phyloP scores from a whole-genome alignment of 192 early-diverging fungal species.

The Spizellomyces sp. region DNA sequence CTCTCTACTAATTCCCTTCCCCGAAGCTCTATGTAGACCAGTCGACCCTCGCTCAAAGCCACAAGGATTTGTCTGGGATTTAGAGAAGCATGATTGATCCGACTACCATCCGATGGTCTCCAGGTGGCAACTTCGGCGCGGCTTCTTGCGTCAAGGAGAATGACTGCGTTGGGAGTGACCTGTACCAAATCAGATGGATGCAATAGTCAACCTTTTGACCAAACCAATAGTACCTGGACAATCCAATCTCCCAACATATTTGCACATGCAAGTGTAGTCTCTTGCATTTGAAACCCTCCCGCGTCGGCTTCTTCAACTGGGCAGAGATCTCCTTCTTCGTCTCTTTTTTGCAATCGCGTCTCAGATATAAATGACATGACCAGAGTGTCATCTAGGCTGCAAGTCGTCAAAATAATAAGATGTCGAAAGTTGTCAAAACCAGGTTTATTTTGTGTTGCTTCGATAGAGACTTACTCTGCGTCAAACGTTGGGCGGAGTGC shows the following conservation, averaged over 20 bases:
- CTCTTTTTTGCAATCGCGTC: conserved; percentile 58
- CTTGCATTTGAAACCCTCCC: conserved; percentile 12
- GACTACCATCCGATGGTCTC: conserved; percentile 42
- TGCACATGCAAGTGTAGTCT: conserved; percentile 25
- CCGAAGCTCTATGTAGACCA: conserved; percentile 64
- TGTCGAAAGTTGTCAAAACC: too few species aligned
- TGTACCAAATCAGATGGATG: neutral
- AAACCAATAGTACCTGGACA: conserved; percentile 56
- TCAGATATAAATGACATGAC: conserved; percentile 67
- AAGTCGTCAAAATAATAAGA: neutral
- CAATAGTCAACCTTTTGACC: neutral
- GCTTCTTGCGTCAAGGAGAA: conserved; percentile 30
- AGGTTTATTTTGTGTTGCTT: neutral
- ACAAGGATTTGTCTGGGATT: conserved; percentile 58
- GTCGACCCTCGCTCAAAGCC: conserved; percentile 51
- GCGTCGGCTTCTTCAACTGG: conserved; percentile 37
- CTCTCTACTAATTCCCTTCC: conserved; percentile 38
- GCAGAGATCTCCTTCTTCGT: conserved; percentile 48
- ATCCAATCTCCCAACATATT: conserved; percentile 50
- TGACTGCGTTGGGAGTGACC: conserved; percentile 40
- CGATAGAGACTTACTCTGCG: conserved; percentile 40
- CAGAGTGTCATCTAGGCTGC: conserved; percentile 44
- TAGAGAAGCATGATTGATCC: conserved; percentile 62
- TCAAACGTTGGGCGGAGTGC: conserved; percentile 54
- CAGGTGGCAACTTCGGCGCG: conserved; percentile 48